Base-by-base conservation (phyloP, 345 rosid genomes). In the Murraya paniculata region DNA sequence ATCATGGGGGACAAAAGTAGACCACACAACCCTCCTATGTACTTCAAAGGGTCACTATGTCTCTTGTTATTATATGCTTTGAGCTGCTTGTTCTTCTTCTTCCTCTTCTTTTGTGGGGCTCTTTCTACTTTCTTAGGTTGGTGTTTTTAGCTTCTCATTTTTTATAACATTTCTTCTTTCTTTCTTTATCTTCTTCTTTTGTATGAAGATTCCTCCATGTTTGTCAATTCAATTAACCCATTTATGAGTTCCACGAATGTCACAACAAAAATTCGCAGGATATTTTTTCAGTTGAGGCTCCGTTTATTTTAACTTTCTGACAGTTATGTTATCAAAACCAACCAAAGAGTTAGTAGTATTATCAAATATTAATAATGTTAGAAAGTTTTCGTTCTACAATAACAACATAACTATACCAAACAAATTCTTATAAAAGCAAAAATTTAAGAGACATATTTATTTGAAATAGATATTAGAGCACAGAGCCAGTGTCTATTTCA, bases 1-100 rank as follows among this genome's bases (percentile, higher is more conserved):
- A 68, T 74, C 68, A 82, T 73, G 83, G 85, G 84, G 68, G 84
- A 81, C 89, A 84, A 75, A 84, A 24, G 73, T 67, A 71, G 78
- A 79, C 85, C 84, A 74, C 77, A 73, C 78, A 81, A 62, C 64
- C 55, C 78, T 36, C 71, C 56, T 41, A 53, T 72, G 85, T 78
- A 80, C 85, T 84, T 83, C 25, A 70, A 27, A 48, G 80, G 80
- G 73, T 64, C 81, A 74, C 62, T 35, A 45, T 73, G 83, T 82
- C 78, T 81, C 82, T 77, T 71, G 74, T 82, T 73, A 61, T 80
- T 19, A 18, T 64, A 72, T n/a, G 53, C 77, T 60, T 74, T 60
- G 24, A 13, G 77, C 82, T 72, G 79, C 78, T 67, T 69, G 28
- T 24, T 73, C 68, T 72, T 57, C 38, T 50, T 58, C 24, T 72